Percentiles rank a stretch among this genome's conserved stretches.
Conservation (phyloP, 2,329 filamentous ascomycete genomes). For the Penicillium sp. region DNA sequence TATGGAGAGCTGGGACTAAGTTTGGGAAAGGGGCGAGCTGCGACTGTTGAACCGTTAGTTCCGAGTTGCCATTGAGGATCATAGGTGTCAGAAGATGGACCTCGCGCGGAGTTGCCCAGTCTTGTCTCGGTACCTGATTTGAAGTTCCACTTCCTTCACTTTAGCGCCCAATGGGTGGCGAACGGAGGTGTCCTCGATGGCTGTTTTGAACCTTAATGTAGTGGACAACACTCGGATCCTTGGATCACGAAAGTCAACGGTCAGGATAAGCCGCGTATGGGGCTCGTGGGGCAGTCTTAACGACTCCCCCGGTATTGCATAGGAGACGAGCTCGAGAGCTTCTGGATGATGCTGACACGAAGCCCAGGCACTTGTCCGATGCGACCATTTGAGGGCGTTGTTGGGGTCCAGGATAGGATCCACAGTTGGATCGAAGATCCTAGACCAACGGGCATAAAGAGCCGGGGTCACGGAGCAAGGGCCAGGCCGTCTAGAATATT, state of each 20-base stretch:
- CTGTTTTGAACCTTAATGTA: conserved; percentile 13
- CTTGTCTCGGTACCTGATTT: conserved; percentile 1
- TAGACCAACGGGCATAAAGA: conserved; percentile 19
- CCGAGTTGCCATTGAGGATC: background rate
- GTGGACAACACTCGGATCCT: conserved; percentile 1
- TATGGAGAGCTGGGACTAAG: conserved; percentile 2
- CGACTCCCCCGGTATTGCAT: conserved; percentile 7
- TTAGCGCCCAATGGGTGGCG: background rate
- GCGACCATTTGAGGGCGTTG: background rate
- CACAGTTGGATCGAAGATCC: conserved; percentile 15
- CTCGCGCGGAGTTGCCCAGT: background rate
- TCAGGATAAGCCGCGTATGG: background rate
- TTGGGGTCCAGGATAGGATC: conserved; percentile 1
- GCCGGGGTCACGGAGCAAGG: conserved; percentile 13
- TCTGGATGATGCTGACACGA: background rate
- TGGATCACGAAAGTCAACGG: conserved; percentile 8
- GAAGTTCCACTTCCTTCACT: background rate
- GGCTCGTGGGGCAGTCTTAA: conserved; percentile 6
- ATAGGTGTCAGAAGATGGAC: background rate
- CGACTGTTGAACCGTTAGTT: background rate
- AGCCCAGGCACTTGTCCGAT: background rate
- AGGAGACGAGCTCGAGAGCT: background rate
- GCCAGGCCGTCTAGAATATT: conserved; percentile 11
- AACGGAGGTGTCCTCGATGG: conserved; percentile 1
- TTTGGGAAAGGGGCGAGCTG: background rate